Conservation (phyloP, 306 rosid species). For the Mucuna pruriens region DNA sequence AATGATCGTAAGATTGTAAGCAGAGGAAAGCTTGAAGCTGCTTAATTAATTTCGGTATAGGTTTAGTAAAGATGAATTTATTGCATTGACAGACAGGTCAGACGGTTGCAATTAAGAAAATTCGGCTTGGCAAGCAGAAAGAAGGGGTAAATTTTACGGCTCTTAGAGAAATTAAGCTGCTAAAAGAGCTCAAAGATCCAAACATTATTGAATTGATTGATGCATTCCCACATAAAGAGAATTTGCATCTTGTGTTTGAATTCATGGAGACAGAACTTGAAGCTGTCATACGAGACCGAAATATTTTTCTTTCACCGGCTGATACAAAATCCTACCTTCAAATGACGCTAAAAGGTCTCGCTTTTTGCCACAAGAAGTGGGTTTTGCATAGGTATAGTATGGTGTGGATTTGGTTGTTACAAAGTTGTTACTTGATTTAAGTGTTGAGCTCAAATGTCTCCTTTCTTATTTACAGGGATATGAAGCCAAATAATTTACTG, state of each 20-base stretch:
- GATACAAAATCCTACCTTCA: conserved; percentile 86
- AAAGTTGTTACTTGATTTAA: conserved; percentile 11
- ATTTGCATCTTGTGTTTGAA: conserved; percentile 90
- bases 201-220: conserved; percentile 83
- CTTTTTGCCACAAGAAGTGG: conserved; percentile 94
- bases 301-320: conserved; percentile 85
- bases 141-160: conserved; percentile 96
- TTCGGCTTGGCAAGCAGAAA: conserved; percentile 95
- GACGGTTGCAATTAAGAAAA: conserved; percentile 92
- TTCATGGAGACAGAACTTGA: conserved; percentile 99
- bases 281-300: conserved; percentile 87
- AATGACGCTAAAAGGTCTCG: conserved; percentile 94
- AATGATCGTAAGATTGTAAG: background rate
- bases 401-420: background rate
- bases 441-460: conserved; percentile 38
- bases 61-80: conserved; percentile 24
- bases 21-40: background rate
- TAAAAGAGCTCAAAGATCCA: conserved; percentile 82
- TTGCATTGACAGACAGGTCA: conserved; percentile 81
- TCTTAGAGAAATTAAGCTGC: conserved; percentile 81
- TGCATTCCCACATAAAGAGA: conserved; percentile 85
- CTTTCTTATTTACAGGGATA: conserved; percentile 71
- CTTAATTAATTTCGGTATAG: conserved; percentile 2
- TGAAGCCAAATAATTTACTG: conserved; percentile 97
- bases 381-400: conserved; percentile 81